Base-by-base conservation (phyloP, 306 rosid genomes). In the Lithocarpus polystachyus region DNA sequence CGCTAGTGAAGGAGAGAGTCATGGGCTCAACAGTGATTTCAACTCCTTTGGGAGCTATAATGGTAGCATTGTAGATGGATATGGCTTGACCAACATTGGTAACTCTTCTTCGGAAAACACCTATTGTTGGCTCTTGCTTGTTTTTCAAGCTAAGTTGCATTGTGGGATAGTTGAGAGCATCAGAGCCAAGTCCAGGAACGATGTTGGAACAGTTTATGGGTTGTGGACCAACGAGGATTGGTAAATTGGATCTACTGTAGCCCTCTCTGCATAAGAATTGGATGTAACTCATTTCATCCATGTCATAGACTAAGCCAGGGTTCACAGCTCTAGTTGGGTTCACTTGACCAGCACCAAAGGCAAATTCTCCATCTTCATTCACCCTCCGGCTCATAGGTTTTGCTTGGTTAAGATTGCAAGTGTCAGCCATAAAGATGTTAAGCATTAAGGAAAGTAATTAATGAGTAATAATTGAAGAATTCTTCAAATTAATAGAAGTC, bases 221-320 rank as follows among this genome's bases (percentile, higher is more conserved):
- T 31, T 77, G 82, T n/a, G 89, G 80, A 2, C 94, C 96, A 1
- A 81, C 80, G 18, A 95, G 35, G 14, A 77, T 77, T 40, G 88
- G 81, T 33, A 95, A 72, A 6, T 81, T 53, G 26, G 93, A 82
- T 69, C 87, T 89, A 0, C 31, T 82, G 60, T 89, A 92, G 67
- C 99, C 99, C 76, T 92, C 97, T 2, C 45, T 87, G 88, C 99
- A 92, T 67, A 95, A 81, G 86, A 90, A 93, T 37, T 90, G 97
- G 54, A 89, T 76, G 77, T 93, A 95, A 6, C 76, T 79, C 71
- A 91, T 73, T 40, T 86, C 90, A 4, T 88, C 77, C 87, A 87
- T 85, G 78, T 93, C 99, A 29, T 92, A 95, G 75, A 95, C 74
- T 83, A 92, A 62, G 77, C 99, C 97, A 0, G 96, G 98, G 65